Evolutionary conservation across 208 protist species (phyloP).

Genomic region (Leishmania mexicana): DNA sequence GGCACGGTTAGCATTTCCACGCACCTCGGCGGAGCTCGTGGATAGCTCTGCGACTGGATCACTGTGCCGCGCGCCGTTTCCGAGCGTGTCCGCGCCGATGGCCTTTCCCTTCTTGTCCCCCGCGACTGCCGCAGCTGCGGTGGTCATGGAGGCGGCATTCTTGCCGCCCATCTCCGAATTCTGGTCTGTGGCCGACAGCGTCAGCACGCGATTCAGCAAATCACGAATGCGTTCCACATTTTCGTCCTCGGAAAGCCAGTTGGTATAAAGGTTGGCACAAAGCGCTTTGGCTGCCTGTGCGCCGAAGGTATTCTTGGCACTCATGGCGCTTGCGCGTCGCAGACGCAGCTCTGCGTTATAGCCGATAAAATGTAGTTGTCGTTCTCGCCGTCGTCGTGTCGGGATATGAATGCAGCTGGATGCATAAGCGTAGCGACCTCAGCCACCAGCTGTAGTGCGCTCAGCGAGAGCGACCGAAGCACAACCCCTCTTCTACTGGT

Average conservation of each 20-base stretch:
- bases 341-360: background rate
- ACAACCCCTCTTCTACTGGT: background rate
- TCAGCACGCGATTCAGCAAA: constrained; percentile 49
- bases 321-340: constrained; percentile 13
- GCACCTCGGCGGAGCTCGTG: constrained; percentile 5
- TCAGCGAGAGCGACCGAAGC: background rate
- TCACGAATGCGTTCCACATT: constrained; percentile 53
- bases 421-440: background rate
- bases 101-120: constrained; percentile 17
- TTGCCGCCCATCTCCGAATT: constrained; percentile 19
- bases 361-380: background rate
- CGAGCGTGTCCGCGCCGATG: background rate
- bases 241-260: constrained; percentile 64
- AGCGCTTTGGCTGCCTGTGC: constrained; percentile 65
- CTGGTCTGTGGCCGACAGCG: constrained; percentile 17
- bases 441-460: background rate
- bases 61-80: constrained; percentile 19
- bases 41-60: constrained; percentile 18
- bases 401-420: background rate
- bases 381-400: background rate
- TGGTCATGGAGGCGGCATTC: background rate
- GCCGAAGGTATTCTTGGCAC: constrained; percentile 30
- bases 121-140: background rate
- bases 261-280: constrained; percentile 74
- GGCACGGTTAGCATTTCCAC: constrained; percentile 1